Conservation (phyloP, 1,284 basidiomycete species). For the Marasmius tenuissimus region DNA sequence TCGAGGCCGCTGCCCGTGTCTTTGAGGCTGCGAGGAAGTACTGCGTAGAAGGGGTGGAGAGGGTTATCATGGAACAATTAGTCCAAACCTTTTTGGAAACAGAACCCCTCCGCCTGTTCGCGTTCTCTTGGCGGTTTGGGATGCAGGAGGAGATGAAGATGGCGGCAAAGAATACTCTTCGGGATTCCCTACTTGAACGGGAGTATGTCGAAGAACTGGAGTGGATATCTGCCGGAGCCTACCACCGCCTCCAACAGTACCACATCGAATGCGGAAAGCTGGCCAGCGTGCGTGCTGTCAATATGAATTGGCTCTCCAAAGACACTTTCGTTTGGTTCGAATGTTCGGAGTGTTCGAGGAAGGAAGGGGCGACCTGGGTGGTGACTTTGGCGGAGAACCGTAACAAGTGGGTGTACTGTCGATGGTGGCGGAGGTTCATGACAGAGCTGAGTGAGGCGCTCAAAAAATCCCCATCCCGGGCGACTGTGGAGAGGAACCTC, state of each 20-base stretch:
- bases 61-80: slow-evolving; percentile 24
- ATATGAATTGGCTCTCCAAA: background rate
- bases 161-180: slow-evolving; percentile 44
- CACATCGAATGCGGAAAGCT: slow-evolving; percentile 43
- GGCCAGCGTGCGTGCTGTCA: slow-evolving; percentile 14
- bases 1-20: slow-evolving; percentile 10
- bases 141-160: background rate
- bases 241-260: slow-evolving; percentile 44
- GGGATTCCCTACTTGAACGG: slow-evolving; percentile 35
- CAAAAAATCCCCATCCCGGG: background rate
- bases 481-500: background rate
- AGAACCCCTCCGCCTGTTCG: slow-evolving; percentile 51
- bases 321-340: background rate
- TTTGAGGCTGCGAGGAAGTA: slow-evolving; percentile 34
- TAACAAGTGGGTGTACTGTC: background rate
- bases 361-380: background rate
- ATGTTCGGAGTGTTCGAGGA: background rate
- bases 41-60: slow-evolving; percentile 33
- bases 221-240: slow-evolving; percentile 44
- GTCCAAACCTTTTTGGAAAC: slow-evolving; percentile 38
- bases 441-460: background rate
- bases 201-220: slow-evolving; percentile 40
- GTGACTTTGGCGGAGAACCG: background rate
- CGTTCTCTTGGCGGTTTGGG: slow-evolving; percentile 44
- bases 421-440: background rate